Conservation (phyloP, 306 rosid species). For the Echinosophora koreensis region DNA sequence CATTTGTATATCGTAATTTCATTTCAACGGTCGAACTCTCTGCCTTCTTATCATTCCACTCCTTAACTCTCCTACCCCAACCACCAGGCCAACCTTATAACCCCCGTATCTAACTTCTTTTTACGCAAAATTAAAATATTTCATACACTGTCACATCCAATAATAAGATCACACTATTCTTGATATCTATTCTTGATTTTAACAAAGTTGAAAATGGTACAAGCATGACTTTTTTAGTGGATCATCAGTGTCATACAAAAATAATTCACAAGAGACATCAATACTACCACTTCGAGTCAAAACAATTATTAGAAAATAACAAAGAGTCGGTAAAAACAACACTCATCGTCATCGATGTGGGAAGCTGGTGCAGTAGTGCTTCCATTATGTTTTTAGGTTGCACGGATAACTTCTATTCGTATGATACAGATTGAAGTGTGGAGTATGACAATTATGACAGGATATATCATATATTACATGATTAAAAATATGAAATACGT, state of each 20-base stretch:
- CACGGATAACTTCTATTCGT: not conserved
- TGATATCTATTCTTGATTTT: not conserved
- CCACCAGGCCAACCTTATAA: no score
- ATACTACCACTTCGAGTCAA: not conserved
- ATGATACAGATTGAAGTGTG: not conserved
- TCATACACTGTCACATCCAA: no score
- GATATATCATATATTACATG: not conserved
- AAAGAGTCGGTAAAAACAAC: not conserved
- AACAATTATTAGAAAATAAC: conserved; percentile 4
- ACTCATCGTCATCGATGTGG: not conserved
- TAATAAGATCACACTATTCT: no score
- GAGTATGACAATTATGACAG: not conserved
- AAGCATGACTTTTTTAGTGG: conserved; percentile 3
- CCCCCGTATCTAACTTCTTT: no score
- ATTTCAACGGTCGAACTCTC: no score
- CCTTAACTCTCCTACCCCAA: no score
- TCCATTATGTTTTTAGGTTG: not conserved
- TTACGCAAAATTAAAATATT: no score
- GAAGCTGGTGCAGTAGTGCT: not conserved
- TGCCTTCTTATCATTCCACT: no score
- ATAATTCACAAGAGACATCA: not conserved
- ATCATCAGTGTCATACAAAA: not conserved
- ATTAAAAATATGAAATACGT: not conserved
- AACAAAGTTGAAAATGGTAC: not conserved
- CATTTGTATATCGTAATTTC: no score